Base-by-base conservation (phyloP, 805 yeast species). In the Candida sonorensis region DNA sequence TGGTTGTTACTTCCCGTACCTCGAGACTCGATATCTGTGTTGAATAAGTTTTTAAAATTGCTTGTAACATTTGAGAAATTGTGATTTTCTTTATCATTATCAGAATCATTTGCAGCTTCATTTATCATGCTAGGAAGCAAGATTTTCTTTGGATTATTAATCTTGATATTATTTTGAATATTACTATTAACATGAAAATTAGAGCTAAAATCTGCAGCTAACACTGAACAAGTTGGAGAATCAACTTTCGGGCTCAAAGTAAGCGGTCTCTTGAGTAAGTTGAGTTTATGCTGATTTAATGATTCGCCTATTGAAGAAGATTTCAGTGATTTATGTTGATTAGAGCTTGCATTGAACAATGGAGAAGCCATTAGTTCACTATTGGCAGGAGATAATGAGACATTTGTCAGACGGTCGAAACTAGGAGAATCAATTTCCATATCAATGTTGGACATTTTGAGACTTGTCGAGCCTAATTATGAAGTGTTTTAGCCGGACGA, bases 201-300 rank as follows among this genome's bases (percentile, higher is more conserved):
- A 21, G 58, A 48, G 9, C 58, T 46, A 19, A 62, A 48, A 34
- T 61, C 64, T 18, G 61, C 65, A 4, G 64, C 62, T 17, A 62
- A 41, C 2, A 51, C 55, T 0, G 64, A 49, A 4, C 52, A 49
- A 7, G 64, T 53, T 8, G 72, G 70, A 2, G 66, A 55, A 34
- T 64, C 68, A 27, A 57, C 59, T 38, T 52, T 56, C 10, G 64
- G 55, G 32, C 63, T 52, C 28, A 38, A 24, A 2, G 46, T 36
- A 14, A 55, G 38, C 1, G 66, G 65, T 22, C 66, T 46, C 29
- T 51, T 44, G n/a, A 54, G 34, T 12, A 51, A 40, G 33, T 44
- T 36, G 16, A 51, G 47, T 32, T 50, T 38, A 44, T 30, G 48
- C 19, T 44, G 53, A 10, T 32, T 10, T 14, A 17, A 20, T 21